Percentiles rank a stretch among this genome's conserved stretches.
phyloP scores from a whole-genome alignment of 331 rosid species.

The Acacia concinna region DNA sequence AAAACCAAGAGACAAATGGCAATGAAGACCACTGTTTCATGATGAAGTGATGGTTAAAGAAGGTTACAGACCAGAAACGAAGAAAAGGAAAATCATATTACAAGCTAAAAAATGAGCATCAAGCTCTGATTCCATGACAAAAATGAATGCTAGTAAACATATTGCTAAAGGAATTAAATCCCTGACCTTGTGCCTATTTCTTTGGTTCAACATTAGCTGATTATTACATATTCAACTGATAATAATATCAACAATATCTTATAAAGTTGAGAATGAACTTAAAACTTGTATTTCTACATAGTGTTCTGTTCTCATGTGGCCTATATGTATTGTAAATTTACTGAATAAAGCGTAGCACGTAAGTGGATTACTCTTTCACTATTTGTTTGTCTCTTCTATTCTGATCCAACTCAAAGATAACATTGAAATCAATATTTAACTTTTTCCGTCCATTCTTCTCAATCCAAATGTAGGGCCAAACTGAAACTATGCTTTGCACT shows the following conservation, averaged over 20 bases:
- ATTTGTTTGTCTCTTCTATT: not conserved
- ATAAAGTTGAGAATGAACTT: not conserved
- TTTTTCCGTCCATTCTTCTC: not conserved
- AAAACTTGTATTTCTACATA: not conserved
- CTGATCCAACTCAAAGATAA: not conserved
- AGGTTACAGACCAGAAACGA: not conserved
- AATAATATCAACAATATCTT: not conserved
- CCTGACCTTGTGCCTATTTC: not conserved
- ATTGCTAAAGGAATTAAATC: not conserved
- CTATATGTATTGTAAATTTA: not conserved
- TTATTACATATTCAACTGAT: not conserved
- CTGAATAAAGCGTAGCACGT: not conserved
- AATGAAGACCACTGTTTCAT: not conserved
- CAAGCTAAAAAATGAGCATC: not conserved
- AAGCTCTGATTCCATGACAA: not conserved
- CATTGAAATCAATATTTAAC: not conserved
- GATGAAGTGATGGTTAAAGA: not conserved
- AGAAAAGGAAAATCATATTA: not conserved
- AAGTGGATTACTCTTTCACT: not conserved
- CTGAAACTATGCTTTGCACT: slow-evolving; percentile 11
- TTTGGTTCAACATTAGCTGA: not conserved
- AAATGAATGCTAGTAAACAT: not conserved
- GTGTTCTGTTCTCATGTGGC: not conserved
- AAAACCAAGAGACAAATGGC: not conserved
- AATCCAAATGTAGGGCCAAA: slow-evolving; percentile 1